Conservation (phyloP, 176 grass and related monocot genomes). For the Eragrostis curvula region DNA sequence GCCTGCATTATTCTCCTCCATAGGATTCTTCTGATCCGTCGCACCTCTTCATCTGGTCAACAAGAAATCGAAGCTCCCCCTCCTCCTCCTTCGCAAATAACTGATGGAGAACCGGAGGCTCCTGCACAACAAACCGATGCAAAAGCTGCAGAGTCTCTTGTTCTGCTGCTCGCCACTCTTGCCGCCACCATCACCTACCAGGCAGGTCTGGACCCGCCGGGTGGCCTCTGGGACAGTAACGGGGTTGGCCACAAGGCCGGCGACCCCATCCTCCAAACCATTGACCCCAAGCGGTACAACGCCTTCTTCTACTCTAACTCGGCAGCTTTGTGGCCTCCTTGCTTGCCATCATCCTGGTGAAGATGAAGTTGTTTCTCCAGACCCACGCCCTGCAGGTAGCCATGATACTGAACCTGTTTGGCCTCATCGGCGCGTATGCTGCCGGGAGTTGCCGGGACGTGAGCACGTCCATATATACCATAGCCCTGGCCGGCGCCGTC, state of each 20-base stretch:
- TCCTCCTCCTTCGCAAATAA: too few relatives aligned
- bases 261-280: slow-evolving; percentile 20
- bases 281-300: background rate
- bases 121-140: too few relatives aligned
- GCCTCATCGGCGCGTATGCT: slow-evolving; percentile 43
- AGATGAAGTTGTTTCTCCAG: background rate
- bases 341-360: slow-evolving; percentile 39
- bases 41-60: too few relatives aligned
- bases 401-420: slow-evolving; percentile 31
- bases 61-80: too few relatives aligned
- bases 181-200: slow-evolving; percentile 44
- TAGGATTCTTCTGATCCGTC: too few relatives aligned
- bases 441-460: slow-evolving; percentile 20
- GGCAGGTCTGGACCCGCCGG: slow-evolving; percentile 37
- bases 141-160: too few relatives aligned
- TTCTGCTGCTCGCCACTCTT: slow-evolving; percentile 37
- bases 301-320: slow-evolving; percentile 46
- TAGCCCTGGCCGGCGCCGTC: background rate
- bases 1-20: background rate
- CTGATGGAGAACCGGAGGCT: background rate
- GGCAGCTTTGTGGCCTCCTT: slow-evolving; percentile 34
- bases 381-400: background rate
- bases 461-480: slow-evolving; percentile 20
- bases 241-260: slow-evolving; percentile 8
- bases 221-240: slow-evolving; percentile 28